A percentile compares a stretch with the other conserved stretches of the same genome.
phyloP scores from a whole-genome alignment of 1,284 basidiomycete species.

The Thecaphora frezii region DNA sequence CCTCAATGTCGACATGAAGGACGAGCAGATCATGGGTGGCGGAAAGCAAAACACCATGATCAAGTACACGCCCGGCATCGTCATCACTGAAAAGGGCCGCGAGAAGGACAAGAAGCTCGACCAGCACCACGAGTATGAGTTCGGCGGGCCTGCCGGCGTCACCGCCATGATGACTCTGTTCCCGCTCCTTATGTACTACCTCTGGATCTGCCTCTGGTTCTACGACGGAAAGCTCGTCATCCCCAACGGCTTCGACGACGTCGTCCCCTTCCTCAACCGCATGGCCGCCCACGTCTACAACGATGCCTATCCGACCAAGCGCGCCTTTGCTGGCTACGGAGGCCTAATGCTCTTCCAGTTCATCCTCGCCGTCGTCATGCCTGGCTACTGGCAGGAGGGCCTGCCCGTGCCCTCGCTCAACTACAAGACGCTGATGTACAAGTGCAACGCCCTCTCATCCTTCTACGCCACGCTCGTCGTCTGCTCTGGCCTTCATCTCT shows the following conservation, averaged over 20 bases:
- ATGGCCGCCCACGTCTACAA: slow-evolving; percentile 83
- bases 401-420: slow-evolving; percentile 58
- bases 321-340: slow-evolving; percentile 72
- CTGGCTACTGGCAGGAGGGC: slow-evolving; percentile 85
- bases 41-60: slow-evolving; percentile 47
- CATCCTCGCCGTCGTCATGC: slow-evolving; percentile 83
- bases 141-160: slow-evolving; percentile 90
- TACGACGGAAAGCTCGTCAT: slow-evolving; percentile 84
- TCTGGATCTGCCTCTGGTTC: slow-evolving; percentile 96
- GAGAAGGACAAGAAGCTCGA: slow-evolving; percentile 56
- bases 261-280: slow-evolving; percentile 74
- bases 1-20: slow-evolving; percentile 48
- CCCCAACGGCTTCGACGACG: slow-evolving; percentile 72
- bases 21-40: slow-evolving; percentile 55
- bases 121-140: slow-evolving; percentile 66
- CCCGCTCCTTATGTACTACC: slow-evolving; percentile 91
- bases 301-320: slow-evolving; percentile 87
- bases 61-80: slow-evolving; percentile 54
- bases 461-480: slow-evolving; percentile 84
- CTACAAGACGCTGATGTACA: slow-evolving; percentile 91
- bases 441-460: slow-evolving; percentile 82
- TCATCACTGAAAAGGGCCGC: slow-evolving; percentile 53
- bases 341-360: slow-evolving; percentile 88
- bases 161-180: slow-evolving; percentile 92
- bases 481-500: slow-evolving; percentile 75